Conservation (phyloP, 2,329 filamentous ascomycete genomes). For the Sporothrix sp. region DNA sequence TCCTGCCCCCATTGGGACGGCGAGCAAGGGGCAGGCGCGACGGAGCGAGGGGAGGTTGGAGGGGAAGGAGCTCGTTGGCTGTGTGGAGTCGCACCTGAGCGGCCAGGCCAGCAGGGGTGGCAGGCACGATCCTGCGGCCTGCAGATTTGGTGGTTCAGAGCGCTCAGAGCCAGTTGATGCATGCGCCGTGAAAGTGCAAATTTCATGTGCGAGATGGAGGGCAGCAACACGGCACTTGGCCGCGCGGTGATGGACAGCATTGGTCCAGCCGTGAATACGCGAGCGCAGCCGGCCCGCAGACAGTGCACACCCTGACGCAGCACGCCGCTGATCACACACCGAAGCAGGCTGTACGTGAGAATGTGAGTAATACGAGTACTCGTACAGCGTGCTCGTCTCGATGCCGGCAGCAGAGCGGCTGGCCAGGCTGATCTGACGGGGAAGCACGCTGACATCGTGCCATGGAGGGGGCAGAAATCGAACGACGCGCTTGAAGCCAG, state of each 20-base stretch:
- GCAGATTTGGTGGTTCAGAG: conserved; percentile 4
- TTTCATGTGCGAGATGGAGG: background rate
- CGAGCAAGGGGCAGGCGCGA: background rate
- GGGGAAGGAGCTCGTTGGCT: conserved; percentile 3
- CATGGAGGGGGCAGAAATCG: conserved; percentile 1
- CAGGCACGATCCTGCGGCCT: background rate
- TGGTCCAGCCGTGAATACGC: background rate
- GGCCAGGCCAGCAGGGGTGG: background rate
- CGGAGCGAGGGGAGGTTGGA: conserved; percentile 3
- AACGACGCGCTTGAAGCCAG: background rate
- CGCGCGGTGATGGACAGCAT: background rate
- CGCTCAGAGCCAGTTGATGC: background rate
- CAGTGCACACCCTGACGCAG: too few species aligned
- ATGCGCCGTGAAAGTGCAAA: conserved; percentile 1
- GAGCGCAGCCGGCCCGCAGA: background rate
- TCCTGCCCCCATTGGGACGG: background rate
- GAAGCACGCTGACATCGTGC: background rate
- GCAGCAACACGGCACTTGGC: background rate
- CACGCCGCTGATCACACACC: background rate
- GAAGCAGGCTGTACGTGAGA: too few species aligned
- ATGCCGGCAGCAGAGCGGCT: background rate
- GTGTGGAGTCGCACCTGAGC: conserved; percentile 2
- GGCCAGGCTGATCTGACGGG: background rate
- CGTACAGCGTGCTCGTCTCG: too few species aligned
- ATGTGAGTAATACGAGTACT: background rate